Percentiles rank a stretch among this genome's conserved stretches.
These are phyloP conservation scores for Salvia splendens DNA, from an alignment of 257 asterid genomes.

Conservation along the genomic window DNA sequence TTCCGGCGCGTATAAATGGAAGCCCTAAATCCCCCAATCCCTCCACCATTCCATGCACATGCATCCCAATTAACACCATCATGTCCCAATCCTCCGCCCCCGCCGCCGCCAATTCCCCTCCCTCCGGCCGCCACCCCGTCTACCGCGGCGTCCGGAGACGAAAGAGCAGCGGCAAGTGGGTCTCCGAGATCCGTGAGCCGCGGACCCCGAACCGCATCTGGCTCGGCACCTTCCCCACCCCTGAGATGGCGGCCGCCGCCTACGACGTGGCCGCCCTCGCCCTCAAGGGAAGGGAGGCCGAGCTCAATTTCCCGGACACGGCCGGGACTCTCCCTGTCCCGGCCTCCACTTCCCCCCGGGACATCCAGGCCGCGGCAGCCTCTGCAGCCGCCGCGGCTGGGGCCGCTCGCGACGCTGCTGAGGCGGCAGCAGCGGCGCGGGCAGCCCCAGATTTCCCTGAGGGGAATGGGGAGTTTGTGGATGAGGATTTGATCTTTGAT, in stretches of 20 bases:
- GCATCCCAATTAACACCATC: constrained; percentile 3
- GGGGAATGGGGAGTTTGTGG: constrained; percentile 44
- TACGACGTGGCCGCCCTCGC: constrained; percentile 65
- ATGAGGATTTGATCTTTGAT: constrained; percentile 71
- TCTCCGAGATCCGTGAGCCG: constrained; percentile 64
- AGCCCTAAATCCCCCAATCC: constrained; percentile 30
- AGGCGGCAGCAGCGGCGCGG: neutral
- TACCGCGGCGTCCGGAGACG: constrained; percentile 65
- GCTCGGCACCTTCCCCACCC: constrained; percentile 60
- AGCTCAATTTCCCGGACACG: constrained; percentile 54
- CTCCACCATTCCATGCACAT: constrained; percentile 25
- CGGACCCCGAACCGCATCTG: constrained; percentile 55
- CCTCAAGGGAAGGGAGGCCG: constrained; percentile 46
- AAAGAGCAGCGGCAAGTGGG: constrained; percentile 60
- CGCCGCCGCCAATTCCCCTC: constrained; percentile 14
- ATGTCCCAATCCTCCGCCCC: constrained; percentile 36
- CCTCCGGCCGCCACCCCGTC: constrained; percentile 43
- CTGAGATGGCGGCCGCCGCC: constrained; percentile 64
- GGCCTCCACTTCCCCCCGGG: constrained; percentile 52
- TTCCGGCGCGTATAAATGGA: constrained; percentile 40
- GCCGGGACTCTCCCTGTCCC: constrained; percentile 56
- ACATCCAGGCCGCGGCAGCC: constrained; percentile 69
- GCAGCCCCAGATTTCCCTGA: neutral
- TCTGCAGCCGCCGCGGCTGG: constrained; percentile 55
- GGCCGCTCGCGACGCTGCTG: constrained; percentile 54